phyloP scores from a whole-genome alignment of 169 alveolate genomes.

The Cryptosporidium sp. region DNA sequence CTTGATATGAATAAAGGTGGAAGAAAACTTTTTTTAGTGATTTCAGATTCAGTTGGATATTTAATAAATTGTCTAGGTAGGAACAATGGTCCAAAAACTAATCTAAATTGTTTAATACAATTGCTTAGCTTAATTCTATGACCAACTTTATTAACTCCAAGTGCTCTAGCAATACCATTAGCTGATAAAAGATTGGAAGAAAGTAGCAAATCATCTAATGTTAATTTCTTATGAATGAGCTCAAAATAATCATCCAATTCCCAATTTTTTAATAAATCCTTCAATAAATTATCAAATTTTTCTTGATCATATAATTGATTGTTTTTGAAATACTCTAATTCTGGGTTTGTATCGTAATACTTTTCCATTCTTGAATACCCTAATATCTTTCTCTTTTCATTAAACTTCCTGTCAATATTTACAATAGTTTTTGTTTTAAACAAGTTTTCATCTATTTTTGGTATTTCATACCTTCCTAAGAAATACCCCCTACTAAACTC shows the following conservation, averaged over 20 bases:
- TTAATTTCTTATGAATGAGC: background rate
- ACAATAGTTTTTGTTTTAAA: background rate
- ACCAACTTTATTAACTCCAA: slow-evolving; percentile 40
- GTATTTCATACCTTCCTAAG: slow-evolving; percentile 1
- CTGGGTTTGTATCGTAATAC: background rate
- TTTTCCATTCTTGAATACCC: background rate
- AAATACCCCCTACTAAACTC: background rate
- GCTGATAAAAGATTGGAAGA: slow-evolving; percentile 18
- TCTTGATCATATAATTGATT: background rate
- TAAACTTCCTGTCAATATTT: background rate
- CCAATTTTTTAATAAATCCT: slow-evolving; percentile 12
- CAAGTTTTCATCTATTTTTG: background rate
- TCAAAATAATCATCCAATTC: slow-evolving; percentile 19
- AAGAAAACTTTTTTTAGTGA: background rate
- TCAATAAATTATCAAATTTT: background rate
- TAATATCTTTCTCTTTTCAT: background rate
- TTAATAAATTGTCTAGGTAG: background rate
- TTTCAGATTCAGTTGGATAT: background rate
- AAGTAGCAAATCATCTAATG: slow-evolving; percentile 19
- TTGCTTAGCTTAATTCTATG: slow-evolving; percentile 51
- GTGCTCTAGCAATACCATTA: background rate
- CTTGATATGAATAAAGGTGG: background rate
- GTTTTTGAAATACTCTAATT: background rate
- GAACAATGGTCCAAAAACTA: background rate
- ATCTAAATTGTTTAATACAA: slow-evolving; percentile 45